Evolutionary conservation across 306 rosid species (phyloP).

Genomic region (Malus fusca): DNA sequence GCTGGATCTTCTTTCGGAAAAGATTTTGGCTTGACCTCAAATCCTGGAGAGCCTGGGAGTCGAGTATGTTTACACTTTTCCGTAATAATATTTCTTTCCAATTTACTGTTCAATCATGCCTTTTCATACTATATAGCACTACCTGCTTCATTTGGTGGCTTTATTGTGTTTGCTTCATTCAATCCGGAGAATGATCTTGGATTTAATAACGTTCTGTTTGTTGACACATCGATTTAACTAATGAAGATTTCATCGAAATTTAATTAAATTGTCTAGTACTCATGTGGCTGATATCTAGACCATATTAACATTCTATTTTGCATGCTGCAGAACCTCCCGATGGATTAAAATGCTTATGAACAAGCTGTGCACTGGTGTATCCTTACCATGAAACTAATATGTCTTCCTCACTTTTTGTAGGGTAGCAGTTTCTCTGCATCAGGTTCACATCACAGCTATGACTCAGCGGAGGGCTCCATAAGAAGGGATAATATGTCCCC

Average conservation of each 20-base stretch:
- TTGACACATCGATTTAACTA: neutral
- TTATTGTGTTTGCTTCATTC: neutral
- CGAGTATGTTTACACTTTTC: conserved; percentile 21
- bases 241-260: too few species aligned
- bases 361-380: neutral
- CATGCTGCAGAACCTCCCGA: neutral
- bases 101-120: neutral
- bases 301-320: neutral
- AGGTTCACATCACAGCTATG: conserved; percentile 37
- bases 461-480: conserved; percentile 26
- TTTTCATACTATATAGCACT: neutral
- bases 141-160: neutral
- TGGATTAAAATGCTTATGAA: neutral
- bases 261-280: neutral
- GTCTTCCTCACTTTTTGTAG: conserved; percentile 14
- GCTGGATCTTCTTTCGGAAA: conserved; percentile 32
- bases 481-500: conserved; percentile 21
- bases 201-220: neutral
- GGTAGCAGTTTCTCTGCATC: conserved; percentile 42
- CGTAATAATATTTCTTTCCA: neutral
- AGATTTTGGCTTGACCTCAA: conserved; percentile 34
- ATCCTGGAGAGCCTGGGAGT: conserved; percentile 41
- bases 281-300: neutral
- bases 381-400: conserved; percentile 6
- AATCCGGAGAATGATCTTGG: neutral